Conservation (phyloP, 495 filamentous ascomycete species). For the Penicillium turbatum region DNA sequence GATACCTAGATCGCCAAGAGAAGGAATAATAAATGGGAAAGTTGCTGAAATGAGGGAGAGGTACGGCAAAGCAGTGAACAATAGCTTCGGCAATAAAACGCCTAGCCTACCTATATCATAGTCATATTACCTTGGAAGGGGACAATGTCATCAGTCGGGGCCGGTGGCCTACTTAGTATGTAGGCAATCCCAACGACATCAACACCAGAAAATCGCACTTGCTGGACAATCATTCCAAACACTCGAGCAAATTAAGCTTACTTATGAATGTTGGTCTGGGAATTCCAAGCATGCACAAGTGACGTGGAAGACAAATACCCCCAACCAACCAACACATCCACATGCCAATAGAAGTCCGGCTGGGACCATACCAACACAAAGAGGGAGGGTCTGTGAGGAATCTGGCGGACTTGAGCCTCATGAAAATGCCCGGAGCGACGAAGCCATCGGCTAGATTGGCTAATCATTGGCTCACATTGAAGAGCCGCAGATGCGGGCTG, state of each 20-base stretch:
- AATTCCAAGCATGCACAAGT: neutral
- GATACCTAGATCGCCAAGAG: too few species aligned
- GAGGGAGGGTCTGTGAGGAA: neutral
- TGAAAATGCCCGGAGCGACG: neutral
- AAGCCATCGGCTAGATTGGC: neutral
- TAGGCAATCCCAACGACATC: neutral
- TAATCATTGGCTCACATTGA: neutral
- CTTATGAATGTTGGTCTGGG: neutral
- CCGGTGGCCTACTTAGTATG: neutral
- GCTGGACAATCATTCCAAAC: neutral
- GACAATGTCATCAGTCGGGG: neutral
- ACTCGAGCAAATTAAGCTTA: conserved; percentile 1
- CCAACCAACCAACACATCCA: neutral
- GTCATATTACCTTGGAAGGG: neutral
- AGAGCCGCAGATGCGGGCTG: neutral
- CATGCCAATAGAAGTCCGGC: neutral
- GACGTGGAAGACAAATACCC: neutral
- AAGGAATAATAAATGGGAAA: too few species aligned
- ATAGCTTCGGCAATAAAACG: too few species aligned
- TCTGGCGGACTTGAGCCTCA: neutral
- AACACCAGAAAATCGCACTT: neutral
- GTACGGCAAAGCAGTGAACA: too few species aligned
- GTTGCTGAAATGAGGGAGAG: too few species aligned
- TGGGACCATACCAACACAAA: neutral
- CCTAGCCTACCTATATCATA: neutral